Conservation (phyloP, 2,329 filamentous ascomycete genomes). For the Aureobasidium namibiae region DNA sequence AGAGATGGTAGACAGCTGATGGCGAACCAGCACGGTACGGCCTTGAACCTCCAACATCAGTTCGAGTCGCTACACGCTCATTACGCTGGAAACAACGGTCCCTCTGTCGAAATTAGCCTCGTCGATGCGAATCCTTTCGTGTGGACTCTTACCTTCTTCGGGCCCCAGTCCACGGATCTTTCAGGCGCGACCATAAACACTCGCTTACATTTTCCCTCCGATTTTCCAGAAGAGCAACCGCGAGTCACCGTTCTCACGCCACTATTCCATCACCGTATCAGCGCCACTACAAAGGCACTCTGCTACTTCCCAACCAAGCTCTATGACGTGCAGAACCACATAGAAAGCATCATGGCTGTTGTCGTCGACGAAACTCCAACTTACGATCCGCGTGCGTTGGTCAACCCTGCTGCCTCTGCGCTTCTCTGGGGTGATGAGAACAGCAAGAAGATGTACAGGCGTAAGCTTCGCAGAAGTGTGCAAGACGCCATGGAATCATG, state of each 20-base stretch:
- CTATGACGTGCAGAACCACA: constrained; percentile 74
- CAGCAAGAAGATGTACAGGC: constrained; percentile 76
- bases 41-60: constrained; percentile 74
- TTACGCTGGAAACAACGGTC: constrained; percentile 58
- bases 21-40: constrained; percentile 48
- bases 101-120: constrained; percentile 67
- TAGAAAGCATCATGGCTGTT: constrained; percentile 71
- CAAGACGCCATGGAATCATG: constrained; percentile 42
- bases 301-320: constrained; percentile 68
- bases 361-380: constrained; percentile 83
- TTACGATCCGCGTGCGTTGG: constrained; percentile 82
- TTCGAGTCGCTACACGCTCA: constrained; percentile 72
- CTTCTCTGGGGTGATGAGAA: constrained; percentile 77
- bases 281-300: constrained; percentile 61
- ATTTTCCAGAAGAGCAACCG: constrained; percentile 83
- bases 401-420: constrained; percentile 77
- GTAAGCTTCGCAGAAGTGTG: constrained; percentile 69
- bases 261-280: constrained; percentile 83
- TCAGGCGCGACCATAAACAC: constrained; percentile 86
- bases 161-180: constrained; percentile 83
- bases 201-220: constrained; percentile 68
- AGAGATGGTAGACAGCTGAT: constrained; percentile 56
- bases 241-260: constrained; percentile 71
- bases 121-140: constrained; percentile 79
- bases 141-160: constrained; percentile 84